Evolutionary conservation across 768 basidiomycete species (phyloP).

Genomic region (Mrakia frigida): DNA sequence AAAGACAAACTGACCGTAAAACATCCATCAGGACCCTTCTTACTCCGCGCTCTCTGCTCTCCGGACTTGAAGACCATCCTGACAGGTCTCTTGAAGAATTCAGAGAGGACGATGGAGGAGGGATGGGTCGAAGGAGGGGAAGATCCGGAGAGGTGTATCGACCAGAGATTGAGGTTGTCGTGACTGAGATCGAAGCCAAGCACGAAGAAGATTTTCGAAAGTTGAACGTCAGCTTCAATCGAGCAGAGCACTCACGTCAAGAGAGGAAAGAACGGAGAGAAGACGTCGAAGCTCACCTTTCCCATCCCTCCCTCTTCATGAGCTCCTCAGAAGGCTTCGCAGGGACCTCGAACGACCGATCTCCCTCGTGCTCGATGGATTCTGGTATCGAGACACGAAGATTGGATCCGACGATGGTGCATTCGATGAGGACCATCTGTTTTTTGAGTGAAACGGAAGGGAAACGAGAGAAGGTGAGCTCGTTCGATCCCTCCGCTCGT

Average conservation of each 20-base stretch:
- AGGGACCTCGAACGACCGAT: neutral
- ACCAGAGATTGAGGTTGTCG: conserved; percentile 20
- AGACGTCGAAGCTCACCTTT: neutral
- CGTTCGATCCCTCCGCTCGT: neutral
- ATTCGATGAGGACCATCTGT: conserved; percentile 30
- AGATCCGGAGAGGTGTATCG: conserved; percentile 4
- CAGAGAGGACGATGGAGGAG: conserved; percentile 17
- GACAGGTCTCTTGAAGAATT: conserved; percentile 12
- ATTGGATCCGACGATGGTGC: neutral
- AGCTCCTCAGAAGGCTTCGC: neutral
- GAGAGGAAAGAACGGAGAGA: neutral
- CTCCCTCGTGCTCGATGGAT: too few species aligned
- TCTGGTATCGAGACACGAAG: neutral
- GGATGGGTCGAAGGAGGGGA: conserved; percentile 17
- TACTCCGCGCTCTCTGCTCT: neutral
- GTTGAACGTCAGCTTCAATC: too few species aligned
- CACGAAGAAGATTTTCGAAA: too few species aligned
- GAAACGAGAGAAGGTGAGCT: neutral
- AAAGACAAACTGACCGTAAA: neutral
- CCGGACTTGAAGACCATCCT: conserved; percentile 12
- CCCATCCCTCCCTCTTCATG: neutral
- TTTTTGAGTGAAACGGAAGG: neutral
- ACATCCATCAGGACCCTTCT: conserved; percentile 19
- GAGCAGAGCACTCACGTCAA: neutral
- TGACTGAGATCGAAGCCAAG: too few species aligned